Percentiles rank a stretch among this genome's conserved stretches.
phyloP scores from a whole-genome alignment of 2,329 filamentous ascomycete species.

The Clonostachys solani region DNA sequence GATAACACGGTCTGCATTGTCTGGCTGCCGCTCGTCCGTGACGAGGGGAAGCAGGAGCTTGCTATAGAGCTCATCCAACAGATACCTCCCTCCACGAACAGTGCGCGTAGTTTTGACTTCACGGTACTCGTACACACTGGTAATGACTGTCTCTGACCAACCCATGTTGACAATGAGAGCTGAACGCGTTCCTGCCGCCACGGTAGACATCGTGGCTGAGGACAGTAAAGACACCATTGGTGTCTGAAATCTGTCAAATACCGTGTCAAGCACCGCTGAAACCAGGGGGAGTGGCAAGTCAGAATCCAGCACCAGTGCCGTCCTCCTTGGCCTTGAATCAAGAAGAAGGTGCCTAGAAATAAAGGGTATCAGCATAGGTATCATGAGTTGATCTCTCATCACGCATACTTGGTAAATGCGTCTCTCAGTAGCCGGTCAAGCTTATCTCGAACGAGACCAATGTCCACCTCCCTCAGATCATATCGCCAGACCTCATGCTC shows the following conservation, averaged over 20 bases:
- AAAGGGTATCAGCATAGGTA: slow-evolving; percentile 14
- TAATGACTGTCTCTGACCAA: slow-evolving; percentile 86
- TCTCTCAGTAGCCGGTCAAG: slow-evolving; percentile 79
- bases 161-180: slow-evolving; percentile 85
- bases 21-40: slow-evolving; percentile 15
- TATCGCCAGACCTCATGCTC: slow-evolving; percentile 74
- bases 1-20: slow-evolving; percentile 29
- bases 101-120: slow-evolving; percentile 70
- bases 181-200: slow-evolving; percentile 81
- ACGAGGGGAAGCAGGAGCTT: slow-evolving; percentile 43
- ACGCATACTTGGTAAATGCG: slow-evolving; percentile 71
- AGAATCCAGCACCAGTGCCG: slow-evolving; percentile 74
- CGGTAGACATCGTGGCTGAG: slow-evolving; percentile 65
- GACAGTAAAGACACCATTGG: slow-evolving; percentile 80
- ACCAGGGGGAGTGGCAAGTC: slow-evolving; percentile 74
- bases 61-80: slow-evolving; percentile 64
- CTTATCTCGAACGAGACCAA: slow-evolving; percentile 80
- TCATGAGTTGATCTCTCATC: not conserved
- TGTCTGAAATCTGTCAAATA: slow-evolving; percentile 78
- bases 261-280: slow-evolving; percentile 67
- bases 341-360: slow-evolving; percentile 54
- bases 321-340: slow-evolving; percentile 70
- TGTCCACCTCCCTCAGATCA: slow-evolving; percentile 68
- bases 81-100: slow-evolving; percentile 66
- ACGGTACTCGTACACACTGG: slow-evolving; percentile 84